These are phyloP conservation scores for Sugiyamaella chiloensis DNA, from an alignment of 805 yeast genomes.

Conservation along the genomic window DNA sequence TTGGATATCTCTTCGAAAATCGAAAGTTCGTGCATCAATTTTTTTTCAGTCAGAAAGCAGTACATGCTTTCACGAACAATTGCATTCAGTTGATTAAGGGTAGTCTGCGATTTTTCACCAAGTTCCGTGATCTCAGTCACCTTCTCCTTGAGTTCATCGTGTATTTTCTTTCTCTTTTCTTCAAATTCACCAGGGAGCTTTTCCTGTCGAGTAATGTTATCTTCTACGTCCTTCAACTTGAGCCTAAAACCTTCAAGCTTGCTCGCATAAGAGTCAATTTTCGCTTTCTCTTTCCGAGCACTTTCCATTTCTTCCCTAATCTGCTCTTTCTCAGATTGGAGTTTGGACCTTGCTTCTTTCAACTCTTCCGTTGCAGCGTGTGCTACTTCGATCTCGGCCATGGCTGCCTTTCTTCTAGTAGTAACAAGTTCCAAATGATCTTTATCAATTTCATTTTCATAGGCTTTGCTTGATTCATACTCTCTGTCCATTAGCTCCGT, in stretches of 20 bases:
- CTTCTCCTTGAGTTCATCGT: not conserved
- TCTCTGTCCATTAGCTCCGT: constrained; percentile 4
- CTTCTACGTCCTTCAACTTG: constrained; percentile 1
- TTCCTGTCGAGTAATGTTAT: not conserved
- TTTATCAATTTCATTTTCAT: constrained; percentile 8
- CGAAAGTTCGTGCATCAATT: not conserved
- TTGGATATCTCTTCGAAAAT: constrained; percentile 7
- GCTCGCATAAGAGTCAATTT: constrained; percentile 2
- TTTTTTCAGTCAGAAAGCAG: not conserved
- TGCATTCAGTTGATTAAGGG: not conserved
- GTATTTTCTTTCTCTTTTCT: not conserved
- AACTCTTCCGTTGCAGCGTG: not conserved
- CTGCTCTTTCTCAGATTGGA: constrained; percentile 5
- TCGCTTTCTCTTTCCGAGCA: not conserved
- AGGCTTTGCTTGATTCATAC: constrained; percentile 3
- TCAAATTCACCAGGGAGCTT: not conserved
- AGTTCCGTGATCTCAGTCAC: constrained; percentile 1
- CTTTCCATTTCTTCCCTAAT: constrained; percentile 6
- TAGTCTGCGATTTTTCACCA: not conserved
- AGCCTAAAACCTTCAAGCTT: not conserved
- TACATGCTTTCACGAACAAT: not conserved
- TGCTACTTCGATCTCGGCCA: not conserved
- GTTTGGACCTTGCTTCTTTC: constrained; percentile 2
- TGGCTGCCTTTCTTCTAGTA: not conserved
- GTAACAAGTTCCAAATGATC: not conserved